These are phyloP conservation scores for Moricandia arvensis DNA, from an alignment of 345 rosid species.

Conservation along the genomic window DNA sequence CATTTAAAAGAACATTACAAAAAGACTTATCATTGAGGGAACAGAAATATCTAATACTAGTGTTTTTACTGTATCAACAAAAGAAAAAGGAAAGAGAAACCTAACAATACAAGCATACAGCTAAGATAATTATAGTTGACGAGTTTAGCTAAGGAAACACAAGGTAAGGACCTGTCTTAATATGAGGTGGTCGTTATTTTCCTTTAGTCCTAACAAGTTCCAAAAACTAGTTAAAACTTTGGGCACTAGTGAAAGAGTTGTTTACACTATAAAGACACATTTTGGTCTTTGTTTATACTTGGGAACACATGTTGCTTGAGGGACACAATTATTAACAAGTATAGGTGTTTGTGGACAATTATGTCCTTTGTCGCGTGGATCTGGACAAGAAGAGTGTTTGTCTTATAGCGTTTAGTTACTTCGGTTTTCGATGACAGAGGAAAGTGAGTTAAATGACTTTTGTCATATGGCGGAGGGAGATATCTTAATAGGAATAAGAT, in stretches of 20 bases:
- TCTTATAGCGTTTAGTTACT: no score
- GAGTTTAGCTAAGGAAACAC: background rate
- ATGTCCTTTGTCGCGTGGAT: no score
- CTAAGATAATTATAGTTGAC: background rate
- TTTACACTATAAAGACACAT: no score
- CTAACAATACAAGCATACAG: background rate
- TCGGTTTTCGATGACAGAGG: no score
- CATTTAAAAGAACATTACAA: background rate
- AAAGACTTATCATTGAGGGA: background rate
- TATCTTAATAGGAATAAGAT: no score
- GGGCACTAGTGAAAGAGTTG: background rate
- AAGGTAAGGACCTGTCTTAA: background rate
- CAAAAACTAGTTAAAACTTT: background rate
- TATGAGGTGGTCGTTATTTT: background rate
- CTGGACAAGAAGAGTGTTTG: no score
- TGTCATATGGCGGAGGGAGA: no score
- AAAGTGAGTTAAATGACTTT: no score
- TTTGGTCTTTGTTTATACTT: no score
- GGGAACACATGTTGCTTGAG: no score
- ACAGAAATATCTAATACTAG: background rate
- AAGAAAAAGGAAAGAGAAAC: background rate
- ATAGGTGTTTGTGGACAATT: no score
- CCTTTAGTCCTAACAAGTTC: background rate
- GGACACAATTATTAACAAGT: no score
- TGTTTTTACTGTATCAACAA: background rate